Evolutionary conservation across 208 protist species (phyloP), one percentile per base, ranked within the genome.

Genomic region (Leptomonas pyrrhocoris): DNA sequence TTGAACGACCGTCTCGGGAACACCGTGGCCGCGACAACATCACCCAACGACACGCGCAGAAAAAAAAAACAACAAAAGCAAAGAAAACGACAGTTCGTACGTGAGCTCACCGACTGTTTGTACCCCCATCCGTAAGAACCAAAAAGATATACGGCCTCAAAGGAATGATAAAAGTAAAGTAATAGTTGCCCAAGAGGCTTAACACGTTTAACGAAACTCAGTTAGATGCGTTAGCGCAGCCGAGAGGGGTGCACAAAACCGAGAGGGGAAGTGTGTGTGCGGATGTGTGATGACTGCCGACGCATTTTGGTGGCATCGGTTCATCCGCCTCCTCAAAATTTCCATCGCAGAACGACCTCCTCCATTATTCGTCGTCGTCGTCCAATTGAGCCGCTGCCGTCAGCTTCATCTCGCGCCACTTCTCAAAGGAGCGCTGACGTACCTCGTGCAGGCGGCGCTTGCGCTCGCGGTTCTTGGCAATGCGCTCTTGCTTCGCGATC

Each of bases 401-500:
- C 38, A 96, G 71, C 72, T 96, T 96, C 64, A 83, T 57, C 54
- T 92, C 68, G 18, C 92, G 80, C 92, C 92, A 96, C 31, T 83
- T 75, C 30, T 92, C 84, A 56, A 96, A 96, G 12, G 92, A 88
- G 61, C 70, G 79, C 68, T 89, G 73, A 8, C 88, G 86, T 2
- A 74, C 61, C 49, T 92, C 82, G 68, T 93, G 88, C 4, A 96
- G 74, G 19, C 81, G 84, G 31, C 83, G 82, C 78, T 94, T 93
- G 49, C 92, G 79, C 59, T 93, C 87, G 30, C 85, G 81, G 69
- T 96, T 96, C 75, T 92, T 91, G 38, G 85, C 86, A 68, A 96
- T 94, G 60, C 92, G 88, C 54, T 93, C 83, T 68, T 96, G 89
- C 74, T 96, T 96, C 21, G 92, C 92, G 48, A 86, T 64, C 70